A percentile compares a stretch with the other conserved stretches of the same genome.
Conservation (phyloP, 164 flowering plant genomes). For the Chimonanthus praecox region DNA sequence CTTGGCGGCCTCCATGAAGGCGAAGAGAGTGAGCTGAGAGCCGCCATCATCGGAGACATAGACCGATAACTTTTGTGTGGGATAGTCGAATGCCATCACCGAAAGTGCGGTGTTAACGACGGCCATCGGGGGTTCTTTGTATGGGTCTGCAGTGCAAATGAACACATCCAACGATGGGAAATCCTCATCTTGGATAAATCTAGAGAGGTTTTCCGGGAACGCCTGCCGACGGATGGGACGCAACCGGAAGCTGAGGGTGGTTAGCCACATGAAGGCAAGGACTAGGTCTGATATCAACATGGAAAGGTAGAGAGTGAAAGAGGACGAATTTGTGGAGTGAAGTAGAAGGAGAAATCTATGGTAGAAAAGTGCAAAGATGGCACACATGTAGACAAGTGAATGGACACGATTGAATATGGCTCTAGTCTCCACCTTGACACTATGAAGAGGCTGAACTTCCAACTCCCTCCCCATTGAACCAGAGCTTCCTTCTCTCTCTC, state of each 20-base stretch:
- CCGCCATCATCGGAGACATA: constrained; percentile 35
- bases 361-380: constrained; percentile 38
- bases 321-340: constrained; percentile 7
- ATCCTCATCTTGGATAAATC: constrained; percentile 3
- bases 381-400: constrained; percentile 34
- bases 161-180: constrained; percentile 27
- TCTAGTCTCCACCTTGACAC: constrained; percentile 22
- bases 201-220: constrained; percentile 18
- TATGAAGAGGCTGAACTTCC: constrained; percentile 30
- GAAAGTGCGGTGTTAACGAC: constrained; percentile 26
- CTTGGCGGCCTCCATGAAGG: constrained; percentile 28
- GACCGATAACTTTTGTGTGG: constrained; percentile 22
- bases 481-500: not conserved
- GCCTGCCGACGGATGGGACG: constrained; percentile 17
- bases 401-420: constrained; percentile 42
- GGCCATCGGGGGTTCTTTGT: constrained; percentile 24
- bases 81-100: constrained; percentile 27
- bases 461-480: not conserved
- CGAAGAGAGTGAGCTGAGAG: constrained; percentile 26
- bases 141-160: constrained; percentile 34
- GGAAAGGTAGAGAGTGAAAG: constrained; percentile 5
- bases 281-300: constrained; percentile 16
- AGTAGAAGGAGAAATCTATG: constrained; percentile 13
- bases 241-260: constrained; percentile 15
- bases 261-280: constrained; percentile 24